Conservation (phyloP, 768 basidiomycete genomes). For the Erythrobasidium yunnanense region DNA sequence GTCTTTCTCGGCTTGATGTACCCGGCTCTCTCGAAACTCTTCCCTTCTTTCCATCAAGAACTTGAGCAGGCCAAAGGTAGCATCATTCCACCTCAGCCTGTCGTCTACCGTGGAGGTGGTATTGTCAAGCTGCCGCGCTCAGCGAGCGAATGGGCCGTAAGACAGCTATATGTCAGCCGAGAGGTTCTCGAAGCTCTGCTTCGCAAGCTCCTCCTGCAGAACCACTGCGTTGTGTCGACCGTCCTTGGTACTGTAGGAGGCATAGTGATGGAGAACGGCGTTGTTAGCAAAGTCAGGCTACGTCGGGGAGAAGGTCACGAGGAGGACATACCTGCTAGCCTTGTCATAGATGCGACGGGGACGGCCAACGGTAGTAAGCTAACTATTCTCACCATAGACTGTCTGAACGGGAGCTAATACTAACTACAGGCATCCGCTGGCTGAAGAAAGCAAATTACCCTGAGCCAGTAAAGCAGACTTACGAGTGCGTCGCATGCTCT, state of each 20-base stretch:
- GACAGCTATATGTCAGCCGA: conserved; percentile 7
- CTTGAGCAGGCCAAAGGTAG: background rate
- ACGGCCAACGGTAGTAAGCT: conserved; percentile 9
- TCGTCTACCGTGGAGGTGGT: conserved; percentile 13
- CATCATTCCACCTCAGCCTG: conserved; percentile 5
- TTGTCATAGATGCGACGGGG: background rate
- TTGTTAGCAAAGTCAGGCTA: background rate
- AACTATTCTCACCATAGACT: background rate
- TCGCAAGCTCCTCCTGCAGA: background rate
- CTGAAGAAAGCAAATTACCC: background rate
- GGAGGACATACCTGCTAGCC: background rate
- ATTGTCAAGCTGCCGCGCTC: background rate
- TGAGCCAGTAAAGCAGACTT: conserved; percentile 4
- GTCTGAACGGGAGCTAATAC: background rate
- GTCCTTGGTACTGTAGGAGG: background rate
- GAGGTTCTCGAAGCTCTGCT: conserved; percentile 17
- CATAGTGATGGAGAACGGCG: background rate
- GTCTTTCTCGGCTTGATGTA: conserved; percentile 16
- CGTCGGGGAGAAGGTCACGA: background rate
- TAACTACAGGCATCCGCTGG: background rate
- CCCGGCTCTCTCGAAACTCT: background rate
- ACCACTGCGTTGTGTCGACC: background rate
- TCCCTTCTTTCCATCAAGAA: conserved; percentile 3
- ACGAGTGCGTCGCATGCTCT: background rate
- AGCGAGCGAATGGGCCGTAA: background rate